Conservation (phyloP, 169 alveolate genomes). For the Blepharisma undulans region DNA sequence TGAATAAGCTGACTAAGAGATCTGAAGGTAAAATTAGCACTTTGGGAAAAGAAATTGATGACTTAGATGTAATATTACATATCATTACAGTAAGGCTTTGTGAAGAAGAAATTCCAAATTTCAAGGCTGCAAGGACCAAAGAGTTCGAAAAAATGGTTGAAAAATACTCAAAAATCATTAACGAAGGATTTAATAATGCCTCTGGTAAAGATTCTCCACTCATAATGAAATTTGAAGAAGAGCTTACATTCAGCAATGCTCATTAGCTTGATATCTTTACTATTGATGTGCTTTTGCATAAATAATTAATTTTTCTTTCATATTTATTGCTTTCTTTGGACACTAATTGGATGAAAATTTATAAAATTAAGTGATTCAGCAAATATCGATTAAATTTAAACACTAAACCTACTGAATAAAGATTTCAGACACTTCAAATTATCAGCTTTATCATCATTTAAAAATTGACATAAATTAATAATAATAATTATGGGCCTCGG, state of each 20-base stretch:
- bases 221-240: not conserved
- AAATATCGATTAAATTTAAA: too few relatives aligned
- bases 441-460: not conserved
- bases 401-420: too few relatives aligned
- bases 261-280: not conserved
- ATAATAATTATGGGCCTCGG: not conserved
- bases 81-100: not conserved
- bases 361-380: too few relatives aligned
- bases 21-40: not conserved
- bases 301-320: not conserved
- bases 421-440: not conserved
- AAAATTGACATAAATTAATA: not conserved
- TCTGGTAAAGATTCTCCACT: not conserved
- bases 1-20: not conserved
- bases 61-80: not conserved
- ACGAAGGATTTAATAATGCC: not conserved
- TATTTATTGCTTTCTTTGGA: too few relatives aligned
- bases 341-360: too few relatives aligned
- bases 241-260: not conserved
- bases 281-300: not conserved
- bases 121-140: not conserved
- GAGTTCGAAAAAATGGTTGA: not conserved
- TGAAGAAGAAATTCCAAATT: not conserved
- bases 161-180: not conserved
- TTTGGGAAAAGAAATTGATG: not conserved